Conservation (phyloP, 306 rosid genomes). For the Sechiopsis laciniata region DNA sequence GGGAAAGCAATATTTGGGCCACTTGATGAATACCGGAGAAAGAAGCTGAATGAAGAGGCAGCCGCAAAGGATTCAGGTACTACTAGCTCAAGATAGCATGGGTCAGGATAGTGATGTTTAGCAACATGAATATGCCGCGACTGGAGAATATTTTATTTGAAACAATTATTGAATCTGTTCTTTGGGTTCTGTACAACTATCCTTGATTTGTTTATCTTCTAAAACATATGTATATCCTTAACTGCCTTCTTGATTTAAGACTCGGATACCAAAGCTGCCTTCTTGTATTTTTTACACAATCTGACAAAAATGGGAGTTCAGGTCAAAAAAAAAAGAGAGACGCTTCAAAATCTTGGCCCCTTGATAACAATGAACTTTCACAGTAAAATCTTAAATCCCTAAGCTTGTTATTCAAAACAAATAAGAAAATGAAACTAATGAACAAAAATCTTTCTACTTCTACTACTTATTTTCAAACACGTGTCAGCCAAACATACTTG, state of each 20-base stretch:
- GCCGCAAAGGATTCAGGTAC: slow-evolving; percentile 44
- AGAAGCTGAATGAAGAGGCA: slow-evolving; percentile 61
- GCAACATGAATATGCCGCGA: not conserved
- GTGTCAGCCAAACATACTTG: not conserved
- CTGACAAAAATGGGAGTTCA: not conserved
- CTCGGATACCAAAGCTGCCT: not conserved
- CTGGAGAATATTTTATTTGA: not conserved
- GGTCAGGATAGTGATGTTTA: not conserved
- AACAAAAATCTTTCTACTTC: not conserved
- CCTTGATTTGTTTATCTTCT: not conserved
- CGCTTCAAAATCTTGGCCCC: no score
- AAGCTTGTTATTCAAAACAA: not conserved
- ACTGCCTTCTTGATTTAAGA: not conserved
- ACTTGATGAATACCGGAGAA: slow-evolving; percentile 80
- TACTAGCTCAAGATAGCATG: slow-evolving; percentile 36
- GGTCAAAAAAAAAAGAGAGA: not conserved
- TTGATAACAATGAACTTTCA: no score
- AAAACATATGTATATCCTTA: not conserved
- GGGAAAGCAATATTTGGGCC: slow-evolving; percentile 93
- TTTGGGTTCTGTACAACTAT: not conserved
- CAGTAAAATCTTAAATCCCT: no score
- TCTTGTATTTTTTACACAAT: not conserved
- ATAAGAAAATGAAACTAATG: not conserved
- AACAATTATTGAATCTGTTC: not conserved
- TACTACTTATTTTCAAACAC: not conserved